Base-by-base conservation (phyloP, 164 flowering plant genomes). In the Berberis vulgaris region DNA sequence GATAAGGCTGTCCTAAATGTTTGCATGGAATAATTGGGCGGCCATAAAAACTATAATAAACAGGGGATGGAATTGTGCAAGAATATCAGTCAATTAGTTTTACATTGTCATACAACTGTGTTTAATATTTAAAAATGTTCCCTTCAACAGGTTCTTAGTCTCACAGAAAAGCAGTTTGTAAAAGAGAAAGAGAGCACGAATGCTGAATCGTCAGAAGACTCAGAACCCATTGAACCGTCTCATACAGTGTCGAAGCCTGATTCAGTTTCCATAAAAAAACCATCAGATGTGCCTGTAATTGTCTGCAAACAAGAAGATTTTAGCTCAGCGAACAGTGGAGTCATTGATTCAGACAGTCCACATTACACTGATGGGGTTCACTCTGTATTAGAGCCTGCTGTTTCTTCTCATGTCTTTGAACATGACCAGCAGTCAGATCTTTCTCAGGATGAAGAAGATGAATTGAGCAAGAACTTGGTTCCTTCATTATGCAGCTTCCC, bases 331-430 rank as follows among this genome's bases (percentile, higher is more conserved):
- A 83, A 70, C 69, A 83, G 88, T 58, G 85, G 78, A 43, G 81
- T 79, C 7, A 70, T 80, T 43, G 88, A 84, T 70, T 81, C 89
- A 26, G 86, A 82, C 41, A 83, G 88, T 71, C 83, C 88, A 49
- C 81, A 61, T 70, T 77, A 69, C 71, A 68, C 78, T 2, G 83
- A 79, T 42, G 84, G 78, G n/a, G 76, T 69, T 1, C 73, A 71
- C 57, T 78, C 74, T 46, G 63, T 79, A 55, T 11, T 76, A 9
- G 90, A 81, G 69, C 81, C 81, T 11, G 76, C 75, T 6, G 76
- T 79, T 70, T 84, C 86, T 43, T 80, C 91, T 8, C 73, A 76
- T 49, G 69, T 62, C 7, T 74, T 86, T 5, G 79, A 79, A 43
- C 71, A 72, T 13, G 86, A 84, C 6, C 77, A 26, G 26, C 26